Base-by-base conservation (phyloP, 352 stramenopile species). In the Blastocystis sp. region DNA sequence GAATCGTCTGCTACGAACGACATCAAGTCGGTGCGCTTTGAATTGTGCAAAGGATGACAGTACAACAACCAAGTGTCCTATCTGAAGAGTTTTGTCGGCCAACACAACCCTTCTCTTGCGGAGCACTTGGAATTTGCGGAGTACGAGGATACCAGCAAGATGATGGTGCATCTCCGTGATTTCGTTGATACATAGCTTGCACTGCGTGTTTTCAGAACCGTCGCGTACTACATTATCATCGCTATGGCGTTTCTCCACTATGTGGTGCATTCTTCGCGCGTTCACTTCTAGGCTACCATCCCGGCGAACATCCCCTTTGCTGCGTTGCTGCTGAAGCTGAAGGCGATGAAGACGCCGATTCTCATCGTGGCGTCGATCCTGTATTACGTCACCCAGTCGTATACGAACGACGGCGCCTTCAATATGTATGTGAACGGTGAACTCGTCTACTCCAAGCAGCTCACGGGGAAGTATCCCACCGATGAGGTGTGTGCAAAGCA, bases 361-460 rank as follows among this genome's bases (percentile, higher is more conserved):
- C 14, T 81, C 9, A 21, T 65, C 19, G 52, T 14, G 34, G 65
- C 48, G 10, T 7, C 14, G 5, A 7, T 56, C 48, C 5, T 56
- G 48, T 41, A 74, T 45, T n/a, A 19, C 41, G 7, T 61, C 9
- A 52, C 11, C 21, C 71, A 81, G 59, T 34, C 21, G 2, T 14
- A 66, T 43, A 66, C 59, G 11, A 52, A 59, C 11, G 34, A 43
- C 14, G 71, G 17, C 1, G 71, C n/a, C 10, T 81, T 81, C 28
- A 48, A 81, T 5, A 81, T 81, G 45, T 81, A 81, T 40, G 71
- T 81, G 23, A 67, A 81, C 62, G 71, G 66, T 2, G 21, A 81
- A 21, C 71, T 81, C 1, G 71, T 81, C 1, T 81, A 66, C 45
- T 81, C 71, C 7, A 62, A 64, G 71, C 7, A 64, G 14, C 7